Conservation (phyloP, 2,329 filamentous ascomycete species). For the Trichoderma koningiopsis region DNA sequence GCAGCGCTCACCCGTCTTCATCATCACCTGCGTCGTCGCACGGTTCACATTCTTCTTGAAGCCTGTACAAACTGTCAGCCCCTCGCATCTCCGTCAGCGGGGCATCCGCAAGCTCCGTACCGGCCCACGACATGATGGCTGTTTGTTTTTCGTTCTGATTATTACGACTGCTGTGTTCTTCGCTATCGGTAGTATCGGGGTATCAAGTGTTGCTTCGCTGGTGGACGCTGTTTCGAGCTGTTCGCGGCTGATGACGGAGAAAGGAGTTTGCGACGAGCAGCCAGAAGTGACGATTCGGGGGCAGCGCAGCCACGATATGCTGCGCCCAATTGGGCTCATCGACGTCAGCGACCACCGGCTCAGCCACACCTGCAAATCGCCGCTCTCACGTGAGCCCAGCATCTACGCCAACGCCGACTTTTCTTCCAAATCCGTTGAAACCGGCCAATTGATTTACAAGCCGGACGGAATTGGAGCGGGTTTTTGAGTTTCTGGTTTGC, state of each 20-base stretch:
- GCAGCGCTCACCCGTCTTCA: slow-evolving; percentile 79
- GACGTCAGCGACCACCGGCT: slow-evolving; percentile 31
- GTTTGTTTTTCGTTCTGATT: slow-evolving; percentile 31
- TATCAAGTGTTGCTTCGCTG: not conserved
- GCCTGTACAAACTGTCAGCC: slow-evolving; percentile 40
- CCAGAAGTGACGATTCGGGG: slow-evolving; percentile 28
- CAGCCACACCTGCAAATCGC: slow-evolving; percentile 24
- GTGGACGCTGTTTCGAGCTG: slow-evolving; percentile 26
- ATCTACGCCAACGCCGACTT: slow-evolving; percentile 20
- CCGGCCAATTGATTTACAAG: slow-evolving; percentile 10
- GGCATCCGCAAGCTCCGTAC: slow-evolving; percentile 45
- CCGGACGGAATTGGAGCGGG: slow-evolving; percentile 10
- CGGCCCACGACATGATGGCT: slow-evolving; percentile 69
- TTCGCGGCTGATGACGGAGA: slow-evolving; percentile 32
- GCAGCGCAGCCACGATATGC: slow-evolving; percentile 37
- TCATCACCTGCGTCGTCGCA: slow-evolving; percentile 99
- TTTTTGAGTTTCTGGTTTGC: slow-evolving; percentile 25
- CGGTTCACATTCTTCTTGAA: slow-evolving; percentile 93
- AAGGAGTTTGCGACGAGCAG: slow-evolving; percentile 26
- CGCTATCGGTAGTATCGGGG: not conserved
- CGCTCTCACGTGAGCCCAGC: slow-evolving; percentile 37
- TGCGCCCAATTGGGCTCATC: slow-evolving; percentile 36
- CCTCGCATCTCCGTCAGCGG: slow-evolving; percentile 32
- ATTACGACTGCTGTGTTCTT: not conserved
- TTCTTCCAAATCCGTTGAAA: not conserved